Conservation (phyloP, 2,329 filamentous ascomycete genomes). For the Orbilia oligospora region DNA sequence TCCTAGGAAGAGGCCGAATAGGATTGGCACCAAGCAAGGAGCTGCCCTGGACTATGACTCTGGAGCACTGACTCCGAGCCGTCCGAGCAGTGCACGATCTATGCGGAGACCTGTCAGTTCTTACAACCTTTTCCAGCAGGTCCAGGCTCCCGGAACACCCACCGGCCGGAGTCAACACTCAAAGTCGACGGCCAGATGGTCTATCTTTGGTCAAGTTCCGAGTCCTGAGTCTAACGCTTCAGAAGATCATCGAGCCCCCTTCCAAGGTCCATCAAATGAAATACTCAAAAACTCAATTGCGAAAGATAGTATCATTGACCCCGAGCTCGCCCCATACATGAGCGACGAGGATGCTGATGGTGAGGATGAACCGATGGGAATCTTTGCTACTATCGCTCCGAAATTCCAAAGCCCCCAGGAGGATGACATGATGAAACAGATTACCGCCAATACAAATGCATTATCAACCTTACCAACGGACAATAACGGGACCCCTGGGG, state of each 20-base stretch:
- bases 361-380: conserved; percentile 89
- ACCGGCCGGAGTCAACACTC: conserved; percentile 75
- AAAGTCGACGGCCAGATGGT: conserved; percentile 77
- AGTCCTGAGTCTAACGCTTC: conserved; percentile 75
- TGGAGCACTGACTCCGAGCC: conserved; percentile 41
- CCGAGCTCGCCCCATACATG: conserved; percentile 93
- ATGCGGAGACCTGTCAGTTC: conserved; percentile 66
- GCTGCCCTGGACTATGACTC: conserved; percentile 53
- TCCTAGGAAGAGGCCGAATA: conserved; percentile 51
- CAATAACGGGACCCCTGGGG: conserved; percentile 12
- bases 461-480: conserved; percentile 28
- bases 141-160: conserved; percentile 64
- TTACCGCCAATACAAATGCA: conserved; percentile 45
- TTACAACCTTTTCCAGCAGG: conserved; percentile 65
- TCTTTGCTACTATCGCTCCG: conserved; percentile 79
- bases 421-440: conserved; percentile 57
- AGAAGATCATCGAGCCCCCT: conserved; percentile 86
- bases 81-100: conserved; percentile 64
- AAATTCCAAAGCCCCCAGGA: conserved; percentile 61
- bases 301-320: conserved; percentile 98
- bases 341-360: conserved; percentile 89
- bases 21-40: conserved; percentile 43
- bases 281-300: conserved; percentile 89
- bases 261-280: conserved; percentile 79
- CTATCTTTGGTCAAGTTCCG: conserved; percentile 85